Conservation (phyloP, 2,329 filamentous ascomycete genomes). For the Aspergillus chevalieri region DNA sequence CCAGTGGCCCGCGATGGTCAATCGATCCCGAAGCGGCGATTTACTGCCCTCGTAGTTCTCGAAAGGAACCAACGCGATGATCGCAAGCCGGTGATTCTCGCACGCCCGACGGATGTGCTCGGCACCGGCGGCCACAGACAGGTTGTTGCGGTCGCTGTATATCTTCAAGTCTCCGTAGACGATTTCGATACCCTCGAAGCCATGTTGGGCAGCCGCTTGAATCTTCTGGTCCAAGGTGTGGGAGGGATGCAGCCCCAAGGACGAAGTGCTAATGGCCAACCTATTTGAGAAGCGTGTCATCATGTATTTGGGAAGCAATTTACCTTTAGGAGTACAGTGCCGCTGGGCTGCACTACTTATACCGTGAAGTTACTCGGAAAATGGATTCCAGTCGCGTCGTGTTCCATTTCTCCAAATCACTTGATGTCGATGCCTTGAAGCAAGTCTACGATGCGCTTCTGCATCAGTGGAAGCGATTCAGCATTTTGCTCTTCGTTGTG, state of each 20-base stretch:
- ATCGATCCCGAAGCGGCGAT: constrained; percentile 20
- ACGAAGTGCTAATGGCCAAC: constrained; percentile 25
- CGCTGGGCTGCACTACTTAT: background rate
- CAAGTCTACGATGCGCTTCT: too few relatives aligned
- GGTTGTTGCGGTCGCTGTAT: constrained; percentile 12
- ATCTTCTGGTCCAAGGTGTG: constrained; percentile 27
- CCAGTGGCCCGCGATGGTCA: constrained; percentile 26
- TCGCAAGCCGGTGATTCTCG: constrained; percentile 12
- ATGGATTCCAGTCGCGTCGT: background rate
- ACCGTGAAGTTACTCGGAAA: background rate
- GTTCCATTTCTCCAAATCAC: too few relatives aligned
- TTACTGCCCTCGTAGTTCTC: constrained; percentile 32
- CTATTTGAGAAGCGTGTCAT: constrained; percentile 12
- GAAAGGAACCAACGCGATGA: constrained; percentile 28
- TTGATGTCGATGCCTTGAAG: too few relatives aligned
- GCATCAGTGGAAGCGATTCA: too few relatives aligned
- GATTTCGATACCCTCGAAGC: constrained; percentile 26
- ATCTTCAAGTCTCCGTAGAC: constrained; percentile 24
- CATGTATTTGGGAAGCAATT: background rate
- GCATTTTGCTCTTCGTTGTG: too few relatives aligned
- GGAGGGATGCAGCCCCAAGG: constrained; percentile 24
- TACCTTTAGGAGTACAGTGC: background rate
- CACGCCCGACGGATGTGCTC: constrained; percentile 14
- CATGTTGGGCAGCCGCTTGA: constrained; percentile 17
- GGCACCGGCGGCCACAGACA: constrained; percentile 16